phyloP scores from a whole-genome alignment of 2,329 filamentous ascomycete species.

The Knufia fluminis region DNA sequence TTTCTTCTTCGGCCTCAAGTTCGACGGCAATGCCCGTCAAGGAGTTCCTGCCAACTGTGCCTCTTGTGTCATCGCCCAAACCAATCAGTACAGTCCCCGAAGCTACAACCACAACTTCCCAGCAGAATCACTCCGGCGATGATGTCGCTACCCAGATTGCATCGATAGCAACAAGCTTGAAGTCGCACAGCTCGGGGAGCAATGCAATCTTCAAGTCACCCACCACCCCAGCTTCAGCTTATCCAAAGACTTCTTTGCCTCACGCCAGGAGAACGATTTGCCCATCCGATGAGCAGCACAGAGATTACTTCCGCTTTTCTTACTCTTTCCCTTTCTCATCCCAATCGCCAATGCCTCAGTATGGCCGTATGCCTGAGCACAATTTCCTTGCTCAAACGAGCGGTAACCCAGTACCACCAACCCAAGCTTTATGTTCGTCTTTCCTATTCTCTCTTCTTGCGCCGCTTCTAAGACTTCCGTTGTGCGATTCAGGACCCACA shows the following conservation, averaged over 20 bases:
- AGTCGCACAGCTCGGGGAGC: slow-evolving; percentile 6
- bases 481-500: too few species aligned
- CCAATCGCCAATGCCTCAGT: slow-evolving; percentile 19
- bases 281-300: slow-evolving; percentile 9
- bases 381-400: slow-evolving; percentile 47
- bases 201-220: slow-evolving; percentile 28
- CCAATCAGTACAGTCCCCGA: background rate
- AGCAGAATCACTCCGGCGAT: background rate
- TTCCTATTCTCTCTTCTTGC: slow-evolving; percentile 17
- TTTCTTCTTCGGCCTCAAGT: slow-evolving; percentile 28
- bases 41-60: background rate
- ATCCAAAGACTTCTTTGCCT: slow-evolving; percentile 23
- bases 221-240: slow-evolving; percentile 28
- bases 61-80: slow-evolving; percentile 13
- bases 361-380: slow-evolving; percentile 22
- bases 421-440: slow-evolving; percentile 47
- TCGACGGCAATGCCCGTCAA: slow-evolving; percentile 12
- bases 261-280: slow-evolving; percentile 10
- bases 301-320: slow-evolving; percentile 5
- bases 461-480: too few species aligned
- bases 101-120: background rate
- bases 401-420: slow-evolving; percentile 45
- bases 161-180: background rate
- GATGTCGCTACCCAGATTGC: background rate
- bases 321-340: background rate